Evolutionary conservation across 352 stramenopile genomes (phyloP).

Genomic region (Phytopythium ostracodes): DNA sequence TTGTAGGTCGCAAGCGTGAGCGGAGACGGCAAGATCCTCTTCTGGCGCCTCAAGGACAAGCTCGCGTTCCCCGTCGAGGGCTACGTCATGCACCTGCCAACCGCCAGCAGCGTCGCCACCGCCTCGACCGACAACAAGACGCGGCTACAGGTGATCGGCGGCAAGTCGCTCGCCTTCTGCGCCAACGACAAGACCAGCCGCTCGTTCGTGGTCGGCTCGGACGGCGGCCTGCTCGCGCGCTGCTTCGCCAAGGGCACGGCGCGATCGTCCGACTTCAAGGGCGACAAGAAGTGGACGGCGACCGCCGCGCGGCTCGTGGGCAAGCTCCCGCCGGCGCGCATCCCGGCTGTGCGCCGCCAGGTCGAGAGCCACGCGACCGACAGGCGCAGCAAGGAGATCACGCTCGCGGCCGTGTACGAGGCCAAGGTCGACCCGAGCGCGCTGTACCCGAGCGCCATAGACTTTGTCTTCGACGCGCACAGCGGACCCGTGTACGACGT

Average conservation of each 20-base stretch:
- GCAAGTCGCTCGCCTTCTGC: slow-evolving; percentile 64
- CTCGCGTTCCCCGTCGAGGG: slow-evolving; percentile 82
- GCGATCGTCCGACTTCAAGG: slow-evolving; percentile 61
- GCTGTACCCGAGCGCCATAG: slow-evolving; percentile 63
- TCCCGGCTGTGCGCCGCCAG: slow-evolving; percentile 51
- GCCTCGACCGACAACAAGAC: slow-evolving; percentile 1
- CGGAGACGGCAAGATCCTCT: slow-evolving; percentile 82
- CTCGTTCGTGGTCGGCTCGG: slow-evolving; percentile 70
- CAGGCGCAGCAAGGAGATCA: slow-evolving; percentile 66
- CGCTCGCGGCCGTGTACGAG: slow-evolving; percentile 68
- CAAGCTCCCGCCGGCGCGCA: slow-evolving; percentile 38
- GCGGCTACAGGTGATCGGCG: slow-evolving; percentile 37
- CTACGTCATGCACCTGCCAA: slow-evolving; percentile 64
- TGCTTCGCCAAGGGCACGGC: slow-evolving; percentile 58
- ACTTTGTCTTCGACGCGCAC: slow-evolving; percentile 76
- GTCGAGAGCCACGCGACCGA: slow-evolving; percentile 60
- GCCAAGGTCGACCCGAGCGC: slow-evolving; percentile 52
- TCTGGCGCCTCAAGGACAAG: slow-evolving; percentile 86
- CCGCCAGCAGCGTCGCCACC: slow-evolving; percentile 11
- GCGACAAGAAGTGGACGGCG: slow-evolving; percentile 77
- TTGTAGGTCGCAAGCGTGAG: slow-evolving; percentile 78
- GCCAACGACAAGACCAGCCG: slow-evolving; percentile 63
- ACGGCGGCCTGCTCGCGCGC: slow-evolving; percentile 60
- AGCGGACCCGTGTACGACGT: slow-evolving; percentile 74
- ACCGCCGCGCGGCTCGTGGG: slow-evolving; percentile 60